phyloP scores from a whole-genome alignment of 306 rosid genomes.

The Hippophae gyantsensis region DNA sequence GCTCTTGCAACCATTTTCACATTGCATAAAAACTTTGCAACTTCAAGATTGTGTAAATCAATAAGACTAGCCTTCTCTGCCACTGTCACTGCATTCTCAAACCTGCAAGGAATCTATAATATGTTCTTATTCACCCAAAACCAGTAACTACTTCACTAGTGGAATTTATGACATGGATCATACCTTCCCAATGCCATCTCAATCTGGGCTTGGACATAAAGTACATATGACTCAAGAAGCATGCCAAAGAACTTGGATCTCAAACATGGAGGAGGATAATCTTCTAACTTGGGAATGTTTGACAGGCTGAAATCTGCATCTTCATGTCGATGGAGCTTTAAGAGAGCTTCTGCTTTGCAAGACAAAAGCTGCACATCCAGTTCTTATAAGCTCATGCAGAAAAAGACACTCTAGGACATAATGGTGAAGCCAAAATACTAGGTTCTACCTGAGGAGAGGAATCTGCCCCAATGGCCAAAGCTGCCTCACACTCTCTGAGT shows the following conservation, averaged over 20 bases:
- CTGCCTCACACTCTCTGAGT: constrained; percentile 57
- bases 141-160: neutral
- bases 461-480: constrained; percentile 64
- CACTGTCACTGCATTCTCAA: constrained; percentile 60
- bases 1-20: constrained; percentile 72
- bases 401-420: neutral
- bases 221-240: constrained; percentile 66
- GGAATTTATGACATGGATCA: constrained; percentile 3
- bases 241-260: constrained; percentile 61
- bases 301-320: constrained; percentile 54
- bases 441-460: constrained; percentile 59
- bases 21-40: constrained; percentile 38
- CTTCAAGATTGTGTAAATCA: constrained; percentile 47
- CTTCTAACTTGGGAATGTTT: constrained; percentile 49
- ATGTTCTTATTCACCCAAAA: constrained; percentile 25
- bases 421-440: constrained; percentile 3
- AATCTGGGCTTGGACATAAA: constrained; percentile 56
- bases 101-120: constrained; percentile 48
- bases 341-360: constrained; percentile 69
- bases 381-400: constrained; percentile 12
- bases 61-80: constrained; percentile 59
- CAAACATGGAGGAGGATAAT: constrained; percentile 40
- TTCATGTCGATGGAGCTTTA: constrained; percentile 71
- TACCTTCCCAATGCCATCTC: constrained; percentile 98
- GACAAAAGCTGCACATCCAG: constrained; percentile 51